phyloP scores from a whole-genome alignment of 2,329 filamentous ascomycete species.

The Sarocladiaceae sp. region DNA sequence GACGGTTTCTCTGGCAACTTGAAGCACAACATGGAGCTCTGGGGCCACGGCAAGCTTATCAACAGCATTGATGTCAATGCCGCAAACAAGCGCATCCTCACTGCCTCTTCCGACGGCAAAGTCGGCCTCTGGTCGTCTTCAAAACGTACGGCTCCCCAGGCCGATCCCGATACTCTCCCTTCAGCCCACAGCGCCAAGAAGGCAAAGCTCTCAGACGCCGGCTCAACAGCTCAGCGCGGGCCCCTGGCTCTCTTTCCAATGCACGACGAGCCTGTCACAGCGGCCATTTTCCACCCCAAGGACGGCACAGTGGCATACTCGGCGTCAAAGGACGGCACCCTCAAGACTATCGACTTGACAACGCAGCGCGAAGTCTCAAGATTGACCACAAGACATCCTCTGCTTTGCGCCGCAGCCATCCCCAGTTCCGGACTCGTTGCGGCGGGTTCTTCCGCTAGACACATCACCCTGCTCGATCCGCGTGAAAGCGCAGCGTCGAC shows the following conservation, averaged over 20 bases:
- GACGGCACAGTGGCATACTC: constrained; percentile 90
- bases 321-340: constrained; percentile 81
- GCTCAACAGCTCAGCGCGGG: constrained; percentile 62
- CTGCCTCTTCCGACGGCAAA: constrained; percentile 74
- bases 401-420: constrained; percentile 73
- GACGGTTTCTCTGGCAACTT: constrained; percentile 56
- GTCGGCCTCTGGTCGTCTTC: constrained; percentile 86
- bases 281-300: constrained; percentile 75
- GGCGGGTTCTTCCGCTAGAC: constrained; percentile 75
- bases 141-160: constrained; percentile 68
- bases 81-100: constrained; percentile 70
- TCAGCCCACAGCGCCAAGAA: constrained; percentile 66
- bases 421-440: constrained; percentile 56
- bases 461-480: constrained; percentile 91
- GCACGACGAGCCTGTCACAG: constrained; percentile 69
- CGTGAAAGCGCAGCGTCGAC: constrained; percentile 69
- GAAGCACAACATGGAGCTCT: constrained; percentile 71
- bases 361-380: constrained; percentile 74
- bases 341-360: constrained; percentile 86
- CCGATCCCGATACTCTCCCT: constrained; percentile 63
- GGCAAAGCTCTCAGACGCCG: constrained; percentile 53
- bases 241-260: constrained; percentile 66
- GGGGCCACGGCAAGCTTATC: constrained; percentile 71
- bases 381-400: constrained; percentile 73
- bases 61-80: constrained; percentile 70